Evolutionary conservation across 1,284 basidiomycete genomes (phyloP).

Genomic region (Trichosporon ovoides): DNA sequence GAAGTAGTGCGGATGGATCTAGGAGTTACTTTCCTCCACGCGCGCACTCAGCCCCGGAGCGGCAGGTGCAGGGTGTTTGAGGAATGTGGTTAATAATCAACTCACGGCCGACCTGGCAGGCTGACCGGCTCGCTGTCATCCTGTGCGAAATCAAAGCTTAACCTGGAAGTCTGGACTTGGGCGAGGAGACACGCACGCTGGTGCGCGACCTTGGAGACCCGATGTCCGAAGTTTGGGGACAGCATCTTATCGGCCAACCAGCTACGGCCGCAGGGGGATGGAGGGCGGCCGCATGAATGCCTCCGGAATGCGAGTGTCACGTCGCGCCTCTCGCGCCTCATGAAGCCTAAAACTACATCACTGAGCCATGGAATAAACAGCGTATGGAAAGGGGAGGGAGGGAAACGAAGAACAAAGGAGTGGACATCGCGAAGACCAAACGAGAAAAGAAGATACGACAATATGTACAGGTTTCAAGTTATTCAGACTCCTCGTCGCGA

Average conservation of each 20-base stretch:
- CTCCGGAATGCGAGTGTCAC: background rate
- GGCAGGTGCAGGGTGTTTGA: background rate
- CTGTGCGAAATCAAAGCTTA: too few species aligned
- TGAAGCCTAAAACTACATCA: background rate
- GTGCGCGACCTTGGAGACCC: too few species aligned
- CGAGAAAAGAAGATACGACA: background rate
- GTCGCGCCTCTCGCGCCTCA: background rate
- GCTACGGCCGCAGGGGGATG: too few species aligned
- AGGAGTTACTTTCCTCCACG: background rate
- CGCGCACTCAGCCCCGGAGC: background rate
- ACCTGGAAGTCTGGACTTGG: too few species aligned
- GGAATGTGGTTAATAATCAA: background rate
- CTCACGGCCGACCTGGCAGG: too few species aligned
- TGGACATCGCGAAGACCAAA: background rate
- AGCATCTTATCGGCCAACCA: too few species aligned
- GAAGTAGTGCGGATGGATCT: background rate
- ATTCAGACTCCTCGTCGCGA: background rate
- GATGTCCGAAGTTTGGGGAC: too few species aligned
- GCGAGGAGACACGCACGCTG: too few species aligned
- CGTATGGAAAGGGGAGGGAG: background rate
- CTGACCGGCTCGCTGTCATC: too few species aligned
- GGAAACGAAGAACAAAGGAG: background rate
- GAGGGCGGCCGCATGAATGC: too few species aligned
- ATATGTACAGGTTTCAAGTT: background rate
- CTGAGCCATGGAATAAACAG: background rate